phyloP scores from a whole-genome alignment of 2,329 filamentous ascomycete species.

The Plectosphaerella sp. region DNA sequence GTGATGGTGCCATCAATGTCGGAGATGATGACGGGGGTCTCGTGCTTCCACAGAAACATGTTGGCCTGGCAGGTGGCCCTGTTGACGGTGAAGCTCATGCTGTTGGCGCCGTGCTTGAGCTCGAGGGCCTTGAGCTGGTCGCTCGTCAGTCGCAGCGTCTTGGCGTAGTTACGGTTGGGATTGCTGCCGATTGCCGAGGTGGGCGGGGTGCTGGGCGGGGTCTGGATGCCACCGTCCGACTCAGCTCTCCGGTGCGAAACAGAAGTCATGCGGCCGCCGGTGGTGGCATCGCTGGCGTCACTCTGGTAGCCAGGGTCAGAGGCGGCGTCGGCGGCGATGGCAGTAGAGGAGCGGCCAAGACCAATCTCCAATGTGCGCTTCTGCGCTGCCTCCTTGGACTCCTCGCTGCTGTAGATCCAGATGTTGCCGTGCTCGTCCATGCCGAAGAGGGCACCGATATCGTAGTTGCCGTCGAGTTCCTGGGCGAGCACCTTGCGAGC shows the following conservation, averaged over 20 bases:
- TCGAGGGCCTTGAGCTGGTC: conserved; percentile 86
- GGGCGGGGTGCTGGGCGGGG: conserved; percentile 66
- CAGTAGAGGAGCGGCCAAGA: conserved; percentile 31
- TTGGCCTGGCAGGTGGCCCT: conserved; percentile 84
- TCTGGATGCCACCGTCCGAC: conserved; percentile 58
- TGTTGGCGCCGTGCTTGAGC: conserved; percentile 81
- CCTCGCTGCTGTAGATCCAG: conserved; percentile 99
- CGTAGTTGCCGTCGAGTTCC: conserved; percentile 90
- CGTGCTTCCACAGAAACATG: conserved; percentile 91
- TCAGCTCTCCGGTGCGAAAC: conserved; percentile 59
- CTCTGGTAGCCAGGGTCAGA: conserved; percentile 96
- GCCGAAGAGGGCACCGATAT: conserved; percentile 91
- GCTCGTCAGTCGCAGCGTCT: conserved; percentile 90
- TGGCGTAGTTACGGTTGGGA: conserved; percentile 85
- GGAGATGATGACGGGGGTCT: conserved; percentile 92
- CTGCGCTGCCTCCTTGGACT: conserved; percentile 85
- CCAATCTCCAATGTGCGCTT: conserved; percentile 50
- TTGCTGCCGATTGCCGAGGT: conserved; percentile 59
- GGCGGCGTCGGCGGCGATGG: conserved; percentile 69
- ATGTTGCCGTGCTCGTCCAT: conserved; percentile 94
- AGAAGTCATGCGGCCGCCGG: conserved; percentile 29
- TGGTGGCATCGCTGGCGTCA: conserved; percentile 65
- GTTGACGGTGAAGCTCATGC: conserved; percentile 95
- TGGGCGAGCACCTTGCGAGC: conserved; percentile 89
- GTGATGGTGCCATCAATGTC: conserved; percentile 99